Base-by-base conservation (phyloP, 2,329 filamentous ascomycete species). In the Chaetomium sp. region DNA sequence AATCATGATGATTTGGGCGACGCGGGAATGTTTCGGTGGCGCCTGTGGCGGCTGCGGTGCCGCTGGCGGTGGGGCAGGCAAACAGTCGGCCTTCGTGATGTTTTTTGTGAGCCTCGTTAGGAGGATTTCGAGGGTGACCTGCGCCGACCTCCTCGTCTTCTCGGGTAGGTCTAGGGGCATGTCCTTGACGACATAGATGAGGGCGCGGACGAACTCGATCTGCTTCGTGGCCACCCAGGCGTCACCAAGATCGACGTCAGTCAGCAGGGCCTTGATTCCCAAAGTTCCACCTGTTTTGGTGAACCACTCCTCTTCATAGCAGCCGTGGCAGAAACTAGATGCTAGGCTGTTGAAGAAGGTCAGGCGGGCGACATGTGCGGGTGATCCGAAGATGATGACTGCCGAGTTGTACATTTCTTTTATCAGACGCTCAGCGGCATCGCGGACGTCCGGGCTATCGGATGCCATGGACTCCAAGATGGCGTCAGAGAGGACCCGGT, bases 291-390 rank as follows among this genome's bases (percentile, higher is more conserved):
- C 95, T 45, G 93, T 91, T 78, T 99, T 99, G 60, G 93, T 93
- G 74, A 97, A 99, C 95, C 96, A 99, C 72, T 99, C 95, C 75
- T 99, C 94, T 72, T 95, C 93, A 72, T 97, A 93, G 75, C 95
- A 99, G 69, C 92, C 93, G 75, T 99, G 95, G 71, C 92, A 95
- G 75, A 98, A 97, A 0, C 88, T 89, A 66, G 87, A 90, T 47
- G 90, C 89, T 6, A 99, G 82, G 72, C 94, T 89, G 65, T 84
- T 85, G 78, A 99, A 99, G 77, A 99, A 92, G 0, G 90, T 87
- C 9, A 99, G 83, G 63, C 87, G 88, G 38, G 91, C 87, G 35
- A 93, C 88, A 60, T 90, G 85, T 25, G 83, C 84, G 47, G 88
- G 81, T 0, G 86, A 87, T 2, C 93, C 93, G 69, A 98, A 92